phyloP scores from a whole-genome alignment of 371 early-diverging fungal genomes.

The Lichtheimia hyalospora region DNA sequence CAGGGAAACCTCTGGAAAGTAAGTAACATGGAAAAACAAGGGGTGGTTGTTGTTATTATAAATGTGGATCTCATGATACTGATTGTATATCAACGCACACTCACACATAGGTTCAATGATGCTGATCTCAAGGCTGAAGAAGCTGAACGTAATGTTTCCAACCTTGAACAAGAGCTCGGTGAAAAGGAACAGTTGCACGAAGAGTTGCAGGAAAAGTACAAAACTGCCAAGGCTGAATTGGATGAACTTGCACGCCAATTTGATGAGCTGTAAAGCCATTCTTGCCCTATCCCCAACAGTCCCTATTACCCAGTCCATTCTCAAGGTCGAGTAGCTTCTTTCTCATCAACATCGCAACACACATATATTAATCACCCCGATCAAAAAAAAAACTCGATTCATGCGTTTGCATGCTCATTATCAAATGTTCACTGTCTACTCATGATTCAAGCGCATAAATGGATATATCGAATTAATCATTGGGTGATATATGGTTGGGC shows the following conservation, averaged over 20 bases:
- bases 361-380: too few species aligned
- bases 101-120: conserved; percentile 68
- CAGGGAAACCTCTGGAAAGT: conserved; percentile 59
- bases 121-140: conserved; percentile 78
- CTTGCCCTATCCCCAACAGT: too few species aligned
- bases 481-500: too few species aligned
- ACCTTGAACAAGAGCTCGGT: conserved; percentile 64
- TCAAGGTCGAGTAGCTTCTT: too few species aligned
- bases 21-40: conserved; percentile 28
- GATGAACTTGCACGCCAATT: conserved; percentile 74
- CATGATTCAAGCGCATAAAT: too few species aligned
- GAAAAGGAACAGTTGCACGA: conserved; percentile 67
- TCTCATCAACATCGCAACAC: too few species aligned
- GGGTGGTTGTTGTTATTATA: background rate
- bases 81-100: background rate
- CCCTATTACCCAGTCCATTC: too few species aligned
- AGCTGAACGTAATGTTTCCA: conserved; percentile 65
- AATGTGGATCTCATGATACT: background rate
- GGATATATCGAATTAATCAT: too few species aligned
- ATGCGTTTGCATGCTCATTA: too few species aligned
- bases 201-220: conserved; percentile 62
- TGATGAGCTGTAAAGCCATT: conserved; percentile 63
- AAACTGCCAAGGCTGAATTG: conserved; percentile 65
- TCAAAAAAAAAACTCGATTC: too few species aligned
- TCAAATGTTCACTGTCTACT: too few species aligned